Percentiles rank a stretch among this genome's conserved stretches.
Evolutionary conservation across 768 basidiomycete species (phyloP).

Genomic region (Sutorius australiensis): DNA sequence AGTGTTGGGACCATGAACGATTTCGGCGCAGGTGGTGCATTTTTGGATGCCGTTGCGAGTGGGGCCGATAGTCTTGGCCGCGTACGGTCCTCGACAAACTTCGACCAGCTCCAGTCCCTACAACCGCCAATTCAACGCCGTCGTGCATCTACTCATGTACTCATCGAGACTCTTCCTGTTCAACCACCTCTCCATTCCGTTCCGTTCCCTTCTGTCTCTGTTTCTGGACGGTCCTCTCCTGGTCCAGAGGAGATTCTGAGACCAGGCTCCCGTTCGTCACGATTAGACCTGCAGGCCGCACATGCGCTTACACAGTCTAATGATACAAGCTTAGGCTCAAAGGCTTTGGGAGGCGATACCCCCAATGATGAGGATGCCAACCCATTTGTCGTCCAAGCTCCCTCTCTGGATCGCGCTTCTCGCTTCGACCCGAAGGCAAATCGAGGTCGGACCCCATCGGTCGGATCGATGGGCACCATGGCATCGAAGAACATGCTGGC

Average conservation of each 20-base stretch:
- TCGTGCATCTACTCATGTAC: conserved; percentile 47
- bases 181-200: conserved; percentile 46
- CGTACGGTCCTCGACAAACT: conserved; percentile 58
- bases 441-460: conserved; percentile 40
- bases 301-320: conserved; percentile 50
- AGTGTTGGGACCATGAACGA: conserved; percentile 64
- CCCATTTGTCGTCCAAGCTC: conserved; percentile 34
- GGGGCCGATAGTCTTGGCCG: conserved; percentile 35
- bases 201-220: conserved; percentile 61
- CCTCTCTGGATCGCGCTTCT: conserved; percentile 38
- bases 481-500: conserved; percentile 33
- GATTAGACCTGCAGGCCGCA: conserved; percentile 28
- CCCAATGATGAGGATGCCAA: conserved; percentile 33
- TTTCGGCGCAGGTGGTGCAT: conserved; percentile 45
- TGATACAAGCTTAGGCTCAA: conserved; percentile 48
- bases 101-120: conserved; percentile 43
- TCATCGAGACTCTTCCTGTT: conserved; percentile 41
- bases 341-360: conserved; percentile 38
- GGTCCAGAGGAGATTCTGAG: conserved; percentile 37
- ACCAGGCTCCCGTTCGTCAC: conserved; percentile 33
- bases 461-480: conserved; percentile 43
- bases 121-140: conserved; percentile 43
- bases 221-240: conserved; percentile 46
- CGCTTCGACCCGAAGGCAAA: conserved; percentile 42
- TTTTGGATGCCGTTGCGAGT: conserved; percentile 37